phyloP scores from a whole-genome alignment of 2,329 filamentous ascomycete genomes.

The Aureobasidium uvarum region DNA sequence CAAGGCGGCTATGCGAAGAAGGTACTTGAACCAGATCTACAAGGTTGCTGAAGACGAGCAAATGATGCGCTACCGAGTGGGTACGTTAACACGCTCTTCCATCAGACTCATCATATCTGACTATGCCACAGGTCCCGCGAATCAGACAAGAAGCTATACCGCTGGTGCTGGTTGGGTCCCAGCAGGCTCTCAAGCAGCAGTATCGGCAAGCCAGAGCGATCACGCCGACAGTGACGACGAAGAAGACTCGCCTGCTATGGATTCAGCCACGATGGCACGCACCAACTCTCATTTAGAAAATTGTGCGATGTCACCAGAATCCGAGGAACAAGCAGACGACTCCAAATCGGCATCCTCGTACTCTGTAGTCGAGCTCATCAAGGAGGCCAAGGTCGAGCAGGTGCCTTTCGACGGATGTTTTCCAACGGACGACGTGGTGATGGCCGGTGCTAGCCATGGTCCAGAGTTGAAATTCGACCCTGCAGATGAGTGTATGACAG shows the following conservation, averaged over 20 bases:
- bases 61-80: constrained; percentile 14
- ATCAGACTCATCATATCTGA: neutral
- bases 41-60: constrained; percentile 19
- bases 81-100: neutral
- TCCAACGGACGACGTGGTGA: neutral
- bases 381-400: constrained; percentile 8
- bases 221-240: constrained; percentile 14
- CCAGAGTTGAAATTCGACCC: constrained; percentile 14
- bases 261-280: neutral
- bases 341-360: neutral
- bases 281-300: constrained; percentile 4
- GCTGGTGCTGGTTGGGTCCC: constrained; percentile 20
- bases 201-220: constrained; percentile 2
- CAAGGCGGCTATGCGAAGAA: constrained; percentile 13
- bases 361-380: neutral
- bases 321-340: constrained; percentile 1
- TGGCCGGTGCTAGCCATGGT: constrained; percentile 2
- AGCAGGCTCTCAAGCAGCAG: neutral
- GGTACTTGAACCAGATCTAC: constrained; percentile 25
- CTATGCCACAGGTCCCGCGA: neutral
- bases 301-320: neutral
- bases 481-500: constrained; percentile 12
- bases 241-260: neutral
- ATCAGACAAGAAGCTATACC: constrained; percentile 13
- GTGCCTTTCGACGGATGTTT: neutral